phyloP scores from a whole-genome alignment of 2,329 filamentous ascomycete genomes.

The Cytospora chrysosperma region DNA sequence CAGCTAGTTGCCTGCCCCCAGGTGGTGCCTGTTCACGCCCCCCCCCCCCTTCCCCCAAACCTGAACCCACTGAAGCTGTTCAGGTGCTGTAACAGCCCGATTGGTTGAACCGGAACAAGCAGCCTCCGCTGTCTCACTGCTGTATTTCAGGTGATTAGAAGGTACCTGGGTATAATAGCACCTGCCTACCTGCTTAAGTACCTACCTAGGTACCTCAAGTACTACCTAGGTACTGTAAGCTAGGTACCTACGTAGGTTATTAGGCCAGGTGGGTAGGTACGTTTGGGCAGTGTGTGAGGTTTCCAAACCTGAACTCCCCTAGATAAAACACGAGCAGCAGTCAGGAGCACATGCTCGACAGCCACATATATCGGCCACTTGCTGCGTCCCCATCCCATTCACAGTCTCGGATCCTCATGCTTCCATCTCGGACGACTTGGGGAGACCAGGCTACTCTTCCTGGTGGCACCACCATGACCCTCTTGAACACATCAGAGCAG shows the following conservation, averaged over 20 bases:
- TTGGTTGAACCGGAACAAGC: conserved; percentile 22
- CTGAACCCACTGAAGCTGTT: not conserved
- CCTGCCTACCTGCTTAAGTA: not conserved
- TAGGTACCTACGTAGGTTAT: too few relatives aligned
- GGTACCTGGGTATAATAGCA: too few relatives aligned
- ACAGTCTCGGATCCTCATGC: not conserved
- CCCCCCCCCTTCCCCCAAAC: too few relatives aligned
- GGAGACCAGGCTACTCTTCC: not conserved
- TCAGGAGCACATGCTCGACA: too few relatives aligned
- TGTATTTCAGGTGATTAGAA: not conserved
- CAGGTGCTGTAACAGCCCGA: conserved; percentile 8
- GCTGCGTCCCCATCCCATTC: not conserved
- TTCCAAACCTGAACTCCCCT: too few relatives aligned
- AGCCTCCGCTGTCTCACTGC: not conserved
- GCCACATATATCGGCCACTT: not conserved
- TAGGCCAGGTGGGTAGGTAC: not conserved
- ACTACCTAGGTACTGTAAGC: not conserved
- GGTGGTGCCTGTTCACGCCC: not conserved
- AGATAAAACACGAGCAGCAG: too few relatives aligned
- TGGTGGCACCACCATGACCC: not conserved
- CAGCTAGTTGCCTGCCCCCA: conserved; percentile 1
- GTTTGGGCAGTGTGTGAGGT: not conserved
- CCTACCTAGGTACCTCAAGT: not conserved
- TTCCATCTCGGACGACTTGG: not conserved
- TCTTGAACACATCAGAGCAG: not conserved